Conservation (phyloP, 176 grass and related monocot genomes). For the Aegilops sharonensis region DNA sequence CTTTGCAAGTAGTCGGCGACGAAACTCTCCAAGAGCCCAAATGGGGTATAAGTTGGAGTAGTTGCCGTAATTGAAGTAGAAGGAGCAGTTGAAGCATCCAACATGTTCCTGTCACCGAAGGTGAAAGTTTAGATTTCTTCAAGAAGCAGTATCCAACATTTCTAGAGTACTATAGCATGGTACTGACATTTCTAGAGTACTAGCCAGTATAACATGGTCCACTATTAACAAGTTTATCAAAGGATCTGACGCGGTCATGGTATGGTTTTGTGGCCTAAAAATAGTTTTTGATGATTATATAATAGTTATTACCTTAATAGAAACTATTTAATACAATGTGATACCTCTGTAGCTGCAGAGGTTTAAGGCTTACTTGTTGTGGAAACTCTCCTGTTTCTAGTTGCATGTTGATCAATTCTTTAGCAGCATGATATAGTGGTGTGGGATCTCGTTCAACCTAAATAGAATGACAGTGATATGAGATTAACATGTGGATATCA, state of each 20-base stretch:
- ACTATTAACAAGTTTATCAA: too few relatives aligned
- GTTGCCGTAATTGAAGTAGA: constrained; percentile 1
- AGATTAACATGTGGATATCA: neutral
- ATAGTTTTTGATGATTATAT: too few relatives aligned
- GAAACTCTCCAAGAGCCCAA: constrained; percentile 26
- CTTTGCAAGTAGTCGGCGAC: neutral
- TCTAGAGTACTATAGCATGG: too few relatives aligned
- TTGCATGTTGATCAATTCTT: constrained; percentile 57
- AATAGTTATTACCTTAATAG: too few relatives aligned
- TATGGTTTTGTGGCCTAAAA: too few relatives aligned
- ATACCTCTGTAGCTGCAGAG: neutral
- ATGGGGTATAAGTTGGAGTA: constrained; percentile 33
- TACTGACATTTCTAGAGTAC: too few relatives aligned
- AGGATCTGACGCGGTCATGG: too few relatives aligned
- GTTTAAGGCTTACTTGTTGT: constrained; percentile 24
- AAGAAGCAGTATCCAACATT: too few relatives aligned
- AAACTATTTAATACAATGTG: too few relatives aligned
- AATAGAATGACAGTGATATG: neutral
- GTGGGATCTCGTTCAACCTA: constrained; percentile 41
- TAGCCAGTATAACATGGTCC: too few relatives aligned
- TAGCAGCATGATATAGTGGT: constrained; percentile 43
- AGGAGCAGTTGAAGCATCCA: neutral
- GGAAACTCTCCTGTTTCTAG: constrained; percentile 46
- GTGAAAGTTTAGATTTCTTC: neutral
- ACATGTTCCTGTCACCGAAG: constrained; percentile 14